Evolutionary conservation across 2,329 filamentous ascomycete genomes (phyloP).

Genomic region (Daldinia sp.): DNA sequence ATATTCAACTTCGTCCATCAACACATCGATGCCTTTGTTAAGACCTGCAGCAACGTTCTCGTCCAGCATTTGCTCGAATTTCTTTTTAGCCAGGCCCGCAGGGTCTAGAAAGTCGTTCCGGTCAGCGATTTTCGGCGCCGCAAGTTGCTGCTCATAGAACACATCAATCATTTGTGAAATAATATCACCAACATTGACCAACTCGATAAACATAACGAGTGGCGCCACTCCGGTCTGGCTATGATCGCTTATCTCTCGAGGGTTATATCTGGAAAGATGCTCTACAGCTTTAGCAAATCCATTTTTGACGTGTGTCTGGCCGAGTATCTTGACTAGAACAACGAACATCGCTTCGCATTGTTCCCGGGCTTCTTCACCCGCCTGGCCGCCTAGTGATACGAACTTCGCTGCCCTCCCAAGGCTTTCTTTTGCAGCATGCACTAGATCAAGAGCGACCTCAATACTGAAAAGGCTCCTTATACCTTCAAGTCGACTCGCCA

Average conservation of each 20-base stretch:
- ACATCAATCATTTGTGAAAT: slow-evolving; percentile 99
- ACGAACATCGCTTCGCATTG: slow-evolving; percentile 94
- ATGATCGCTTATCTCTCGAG: slow-evolving; percentile 79
- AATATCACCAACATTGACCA: slow-evolving; percentile 96
- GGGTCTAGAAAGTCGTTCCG: slow-evolving; percentile 94
- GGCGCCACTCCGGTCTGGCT: slow-evolving; percentile 81
- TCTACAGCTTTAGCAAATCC: slow-evolving; percentile 93
- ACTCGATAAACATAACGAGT: slow-evolving; percentile 92
- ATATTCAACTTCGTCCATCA: slow-evolving; percentile 98
- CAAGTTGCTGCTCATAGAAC: slow-evolving; percentile 95
- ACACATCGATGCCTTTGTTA: slow-evolving; percentile 96
- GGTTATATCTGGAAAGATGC: slow-evolving; percentile 91
- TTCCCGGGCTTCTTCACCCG: slow-evolving; percentile 82
- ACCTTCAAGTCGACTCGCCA: slow-evolving; percentile 92
- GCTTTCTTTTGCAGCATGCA: slow-evolving; percentile 86
- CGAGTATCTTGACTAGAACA: slow-evolving; percentile 81
- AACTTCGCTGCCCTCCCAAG: slow-evolving; percentile 87
- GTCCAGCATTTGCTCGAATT: slow-evolving; percentile 98
- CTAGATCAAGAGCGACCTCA: slow-evolving; percentile 88
- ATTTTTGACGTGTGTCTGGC: slow-evolving; percentile 85
- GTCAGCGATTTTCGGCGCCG: slow-evolving; percentile 82
- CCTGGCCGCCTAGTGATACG: slow-evolving; percentile 79
- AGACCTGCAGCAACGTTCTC: slow-evolving; percentile 94
- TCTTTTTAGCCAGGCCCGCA: slow-evolving; percentile 93
- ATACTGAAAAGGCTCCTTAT: slow-evolving; percentile 97